These are phyloP conservation scores for Russula abietina DNA, from an alignment of 768 basidiomycete species.

Conservation along the genomic window DNA sequence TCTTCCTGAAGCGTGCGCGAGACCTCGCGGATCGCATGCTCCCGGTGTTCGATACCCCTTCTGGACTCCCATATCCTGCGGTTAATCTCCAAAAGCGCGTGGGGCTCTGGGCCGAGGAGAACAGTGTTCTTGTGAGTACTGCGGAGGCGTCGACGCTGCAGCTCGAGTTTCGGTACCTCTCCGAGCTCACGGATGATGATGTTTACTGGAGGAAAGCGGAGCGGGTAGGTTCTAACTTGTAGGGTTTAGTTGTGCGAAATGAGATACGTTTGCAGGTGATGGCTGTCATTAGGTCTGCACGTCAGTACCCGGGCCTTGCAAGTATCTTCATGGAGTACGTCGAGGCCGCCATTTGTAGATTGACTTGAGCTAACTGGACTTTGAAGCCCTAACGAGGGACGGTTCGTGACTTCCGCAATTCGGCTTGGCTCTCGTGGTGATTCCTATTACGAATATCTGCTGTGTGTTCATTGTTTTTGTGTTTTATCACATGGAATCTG, in stretches of 20 bases:
- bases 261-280: constrained; percentile 44
- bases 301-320: constrained; percentile 65
- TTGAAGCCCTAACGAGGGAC: constrained; percentile 44
- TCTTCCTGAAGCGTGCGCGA: constrained; percentile 70
- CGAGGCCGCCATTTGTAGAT: neutral
- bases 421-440: constrained; percentile 90
- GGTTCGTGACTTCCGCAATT: constrained; percentile 62
- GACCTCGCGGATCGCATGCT: constrained; percentile 87
- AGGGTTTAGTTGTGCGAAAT: neutral
- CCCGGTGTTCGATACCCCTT: constrained; percentile 72
- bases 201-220: constrained; percentile 80
- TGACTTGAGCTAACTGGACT: neutral
- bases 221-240: constrained; percentile 38
- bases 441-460: constrained; percentile 87
- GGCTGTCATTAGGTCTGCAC: constrained; percentile 57
- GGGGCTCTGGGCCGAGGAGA: constrained; percentile 57
- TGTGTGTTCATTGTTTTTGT: constrained; percentile 43
- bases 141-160: constrained; percentile 88
- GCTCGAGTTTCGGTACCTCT: constrained; percentile 88
- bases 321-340: constrained; percentile 78
- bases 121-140: constrained; percentile 60
- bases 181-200: constrained; percentile 66
- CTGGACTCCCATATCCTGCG: constrained; percentile 74
- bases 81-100: constrained; percentile 62
- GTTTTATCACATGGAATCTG: neutral